Percentiles rank a stretch among this genome's conserved stretches.
Evolutionary conservation across 257 asterid genomes (phyloP).

Genomic region (Nicotiana benthamiana): DNA sequence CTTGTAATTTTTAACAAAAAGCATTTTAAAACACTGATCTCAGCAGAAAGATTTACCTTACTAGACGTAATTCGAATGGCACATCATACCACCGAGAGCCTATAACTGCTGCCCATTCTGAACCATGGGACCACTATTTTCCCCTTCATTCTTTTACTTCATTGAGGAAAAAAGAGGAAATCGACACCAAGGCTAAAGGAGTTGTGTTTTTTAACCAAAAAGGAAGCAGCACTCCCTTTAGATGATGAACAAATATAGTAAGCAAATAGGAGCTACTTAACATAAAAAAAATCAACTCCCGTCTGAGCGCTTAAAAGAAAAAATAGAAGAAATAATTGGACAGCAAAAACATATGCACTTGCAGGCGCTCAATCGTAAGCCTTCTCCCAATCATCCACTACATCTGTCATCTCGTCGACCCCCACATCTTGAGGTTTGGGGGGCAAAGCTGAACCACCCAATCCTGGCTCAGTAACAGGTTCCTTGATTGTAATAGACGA

Average conservation of each 20-base stretch:
- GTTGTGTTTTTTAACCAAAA: background rate
- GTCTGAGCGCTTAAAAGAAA: background rate
- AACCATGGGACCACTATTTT: background rate
- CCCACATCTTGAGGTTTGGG: slow-evolving; percentile 22
- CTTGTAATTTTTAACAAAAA: background rate
- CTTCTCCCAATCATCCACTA: slow-evolving; percentile 92
- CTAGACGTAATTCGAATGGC: background rate
- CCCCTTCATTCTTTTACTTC: background rate
- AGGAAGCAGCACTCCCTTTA: background rate
- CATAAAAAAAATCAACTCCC: background rate
- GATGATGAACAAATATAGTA: background rate
- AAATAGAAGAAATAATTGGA: background rate
- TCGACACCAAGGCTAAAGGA: background rate
- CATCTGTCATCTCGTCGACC: slow-evolving; percentile 31
- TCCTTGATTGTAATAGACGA: slow-evolving; percentile 15
- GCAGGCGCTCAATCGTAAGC: slow-evolving; percentile 40
- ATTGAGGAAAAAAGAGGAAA: background rate
- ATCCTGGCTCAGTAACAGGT: slow-evolving; percentile 18
- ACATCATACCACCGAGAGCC: background rate
- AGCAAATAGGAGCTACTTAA: background rate
- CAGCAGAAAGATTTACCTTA: background rate
- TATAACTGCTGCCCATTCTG: background rate
- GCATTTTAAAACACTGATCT: background rate
- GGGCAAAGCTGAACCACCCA: slow-evolving; percentile 10
- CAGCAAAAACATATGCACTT: background rate